These are phyloP conservation scores for Ustilago xerochloae DNA, from an alignment of 1,284 basidiomycete species.

Conservation along the genomic window DNA sequence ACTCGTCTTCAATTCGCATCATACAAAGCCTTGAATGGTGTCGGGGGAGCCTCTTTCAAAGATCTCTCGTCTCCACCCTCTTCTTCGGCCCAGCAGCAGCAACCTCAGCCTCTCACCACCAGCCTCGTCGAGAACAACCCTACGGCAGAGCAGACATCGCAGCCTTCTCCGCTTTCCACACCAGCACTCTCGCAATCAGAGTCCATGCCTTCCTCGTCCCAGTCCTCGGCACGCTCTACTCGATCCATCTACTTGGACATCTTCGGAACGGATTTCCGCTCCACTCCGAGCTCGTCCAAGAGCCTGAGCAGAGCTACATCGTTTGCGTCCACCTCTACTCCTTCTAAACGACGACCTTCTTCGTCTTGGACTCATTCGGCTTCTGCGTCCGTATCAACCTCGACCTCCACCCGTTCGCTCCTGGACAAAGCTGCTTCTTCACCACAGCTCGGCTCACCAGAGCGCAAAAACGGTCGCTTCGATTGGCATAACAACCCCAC, in stretches of 20 bases:
- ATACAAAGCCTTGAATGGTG: conserved; percentile 43
- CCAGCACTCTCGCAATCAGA: conserved; percentile 37
- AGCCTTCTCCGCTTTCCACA: conserved; percentile 11
- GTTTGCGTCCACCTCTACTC: conserved; percentile 21
- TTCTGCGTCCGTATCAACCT: neutral
- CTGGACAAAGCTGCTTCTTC: conserved; percentile 45
- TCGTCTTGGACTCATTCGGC: neutral
- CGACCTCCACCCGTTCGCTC: conserved; percentile 9
- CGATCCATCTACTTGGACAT: conserved; percentile 45
- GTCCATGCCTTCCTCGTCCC: conserved; percentile 24
- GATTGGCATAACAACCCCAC: conserved; percentile 56
- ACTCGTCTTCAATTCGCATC: conserved; percentile 44
- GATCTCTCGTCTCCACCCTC: conserved; percentile 16
- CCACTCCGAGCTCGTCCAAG: conserved; percentile 13
- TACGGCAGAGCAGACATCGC: neutral
- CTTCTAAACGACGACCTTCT: conserved; percentile 4
- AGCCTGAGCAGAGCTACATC: conserved; percentile 14
- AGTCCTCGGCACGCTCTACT: conserved; percentile 27
- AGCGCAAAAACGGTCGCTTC: conserved; percentile 38
- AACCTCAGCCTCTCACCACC: conserved; percentile 14
- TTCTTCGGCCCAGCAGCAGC: no score
- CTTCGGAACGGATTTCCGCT: conserved; percentile 41
- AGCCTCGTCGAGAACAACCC: conserved; percentile 24
- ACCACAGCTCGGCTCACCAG: conserved; percentile 52
- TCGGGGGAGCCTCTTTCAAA: conserved; percentile 26